Evolutionary conservation across 2,329 filamentous ascomycete genomes (phyloP).

Genomic region (Monosporascus sp.): DNA sequence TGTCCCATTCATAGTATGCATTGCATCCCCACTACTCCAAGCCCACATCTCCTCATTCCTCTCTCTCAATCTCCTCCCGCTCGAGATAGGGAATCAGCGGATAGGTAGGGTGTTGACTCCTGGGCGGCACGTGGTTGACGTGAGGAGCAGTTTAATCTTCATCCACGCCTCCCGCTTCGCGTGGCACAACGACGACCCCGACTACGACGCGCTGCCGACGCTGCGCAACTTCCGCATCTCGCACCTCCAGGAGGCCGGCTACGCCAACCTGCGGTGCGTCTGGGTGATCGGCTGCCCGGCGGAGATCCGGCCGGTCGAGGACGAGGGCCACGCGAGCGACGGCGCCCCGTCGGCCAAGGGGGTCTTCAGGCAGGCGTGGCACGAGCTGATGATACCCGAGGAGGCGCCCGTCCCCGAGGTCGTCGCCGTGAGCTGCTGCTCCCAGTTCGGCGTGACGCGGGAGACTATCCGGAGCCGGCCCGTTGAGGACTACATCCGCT

Average conservation of each 20-base stretch:
- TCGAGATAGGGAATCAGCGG: too few species aligned
- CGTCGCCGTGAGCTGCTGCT: conserved; percentile 57
- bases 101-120: too few species aligned
- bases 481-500: conserved; percentile 48
- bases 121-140: too few species aligned
- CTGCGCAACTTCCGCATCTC: conserved; percentile 43
- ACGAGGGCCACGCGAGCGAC: conserved; percentile 32
- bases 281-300: conserved; percentile 51
- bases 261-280: conserved; percentile 57
- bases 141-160: neutral
- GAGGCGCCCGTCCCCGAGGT: conserved; percentile 38
- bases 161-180: conserved; percentile 37
- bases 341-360: conserved; percentile 31
- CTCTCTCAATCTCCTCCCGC: too few species aligned
- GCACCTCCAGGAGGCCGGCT: conserved; percentile 49
- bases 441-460: conserved; percentile 58
- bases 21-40: too few species aligned
- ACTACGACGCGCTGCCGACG: conserved; percentile 48
- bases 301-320: conserved; percentile 38
- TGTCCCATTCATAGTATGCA: too few species aligned
- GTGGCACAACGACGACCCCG: conserved; percentile 50
- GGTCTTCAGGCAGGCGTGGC: conserved; percentile 37
- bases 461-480: conserved; percentile 45
- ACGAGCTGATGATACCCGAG: conserved; percentile 36
- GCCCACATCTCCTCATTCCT: too few species aligned